Base-by-base conservation (phyloP, 192 early-diverging fungal genomes). In the Backusella luteola region DNA sequence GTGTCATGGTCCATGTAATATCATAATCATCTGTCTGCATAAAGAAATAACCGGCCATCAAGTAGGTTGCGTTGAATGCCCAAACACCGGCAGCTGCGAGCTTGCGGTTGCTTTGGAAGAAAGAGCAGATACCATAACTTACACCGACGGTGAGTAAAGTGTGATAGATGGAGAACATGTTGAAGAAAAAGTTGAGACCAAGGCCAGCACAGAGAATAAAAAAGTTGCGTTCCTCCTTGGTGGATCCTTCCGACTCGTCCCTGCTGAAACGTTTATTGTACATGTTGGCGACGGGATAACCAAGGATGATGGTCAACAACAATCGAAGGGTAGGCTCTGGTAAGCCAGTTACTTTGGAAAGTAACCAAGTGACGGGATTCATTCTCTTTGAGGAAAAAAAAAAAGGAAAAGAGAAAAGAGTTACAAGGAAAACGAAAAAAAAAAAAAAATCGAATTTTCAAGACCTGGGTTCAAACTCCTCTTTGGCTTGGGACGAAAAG, bases 1-100 rank as follows among this genome's bases (percentile, higher is more conserved):
- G 90, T 21, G 89, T 83, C 83, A 89, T 91, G 0, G 89, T 88
- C 80, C 87, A 91, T 69, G 82, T 80, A 41, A 90, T 85, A 66
- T 91, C 88, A 36, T 90, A 91, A 2, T 77, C 84, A 59, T 88
- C 87, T 6, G 84, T 83, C 23, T 81, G 76, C 6, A 76, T 79
- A 46, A 76, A 84, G 68, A 83, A 83, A 80, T 90, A 89, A 1
- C 83, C 83, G 1, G 68, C 26, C 49, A 89, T 68, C n/a, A 90
- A 71, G 74, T 90, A 89, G 0, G 69, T 59, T 39, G 84, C 74
- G 73, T 90, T 89, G 79, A 89, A 87, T 52, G 82, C 11, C 77
- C 88, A 89, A 1, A 86, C 75, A 6, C 76, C 59, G 0, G 73
- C 34, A 6, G 81, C 80, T 2, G 84, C 84, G 3, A 77, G 9